Conservation (phyloP, 805 yeast genomes). For the Sugiyamaella chiloensis region DNA sequence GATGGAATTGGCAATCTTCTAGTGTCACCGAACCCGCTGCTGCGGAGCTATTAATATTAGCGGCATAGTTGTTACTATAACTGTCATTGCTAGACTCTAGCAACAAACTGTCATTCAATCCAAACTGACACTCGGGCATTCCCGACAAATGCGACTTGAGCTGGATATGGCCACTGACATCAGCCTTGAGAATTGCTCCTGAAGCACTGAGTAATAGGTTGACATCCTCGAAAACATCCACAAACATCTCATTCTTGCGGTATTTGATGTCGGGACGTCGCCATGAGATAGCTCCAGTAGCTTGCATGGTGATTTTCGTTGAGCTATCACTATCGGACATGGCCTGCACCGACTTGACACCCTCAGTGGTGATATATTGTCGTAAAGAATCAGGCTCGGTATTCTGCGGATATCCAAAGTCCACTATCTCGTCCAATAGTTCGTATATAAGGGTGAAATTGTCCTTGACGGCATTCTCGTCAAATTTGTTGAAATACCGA, state of each 20-base stretch:
- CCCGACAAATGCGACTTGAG: constrained; percentile 75
- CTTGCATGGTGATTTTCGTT: constrained; percentile 34
- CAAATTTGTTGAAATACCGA: constrained; percentile 40
- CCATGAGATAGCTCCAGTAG: constrained; percentile 58
- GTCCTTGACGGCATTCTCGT: constrained; percentile 54
- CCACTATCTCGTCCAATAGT: constrained; percentile 69
- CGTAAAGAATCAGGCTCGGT: constrained; percentile 49
- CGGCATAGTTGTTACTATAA: constrained; percentile 21
- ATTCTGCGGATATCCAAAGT: constrained; percentile 73
- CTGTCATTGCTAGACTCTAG: constrained; percentile 27
- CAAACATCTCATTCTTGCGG: constrained; percentile 73
- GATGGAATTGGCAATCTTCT: constrained; percentile 82
- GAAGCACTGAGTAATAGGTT: constrained; percentile 64
- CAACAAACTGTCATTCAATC: constrained; percentile 56
- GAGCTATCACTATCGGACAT: constrained; percentile 17
- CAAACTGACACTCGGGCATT: constrained; percentile 79
- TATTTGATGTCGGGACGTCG: constrained; percentile 67
- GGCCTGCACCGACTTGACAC: constrained; percentile 18
- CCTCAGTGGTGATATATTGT: constrained; percentile 37
- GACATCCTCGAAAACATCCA: constrained; percentile 73
- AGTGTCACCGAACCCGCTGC: constrained; percentile 52
- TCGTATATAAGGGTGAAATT: constrained; percentile 73
- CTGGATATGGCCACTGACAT: constrained; percentile 71
- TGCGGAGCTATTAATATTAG: constrained; percentile 38
- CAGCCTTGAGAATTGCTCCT: constrained; percentile 57